A percentile compares a stretch with the other conserved stretches of the same genome.
Conservation (phyloP, 2,329 filamentous ascomycete genomes). For the Colletotrichum scovillei region DNA sequence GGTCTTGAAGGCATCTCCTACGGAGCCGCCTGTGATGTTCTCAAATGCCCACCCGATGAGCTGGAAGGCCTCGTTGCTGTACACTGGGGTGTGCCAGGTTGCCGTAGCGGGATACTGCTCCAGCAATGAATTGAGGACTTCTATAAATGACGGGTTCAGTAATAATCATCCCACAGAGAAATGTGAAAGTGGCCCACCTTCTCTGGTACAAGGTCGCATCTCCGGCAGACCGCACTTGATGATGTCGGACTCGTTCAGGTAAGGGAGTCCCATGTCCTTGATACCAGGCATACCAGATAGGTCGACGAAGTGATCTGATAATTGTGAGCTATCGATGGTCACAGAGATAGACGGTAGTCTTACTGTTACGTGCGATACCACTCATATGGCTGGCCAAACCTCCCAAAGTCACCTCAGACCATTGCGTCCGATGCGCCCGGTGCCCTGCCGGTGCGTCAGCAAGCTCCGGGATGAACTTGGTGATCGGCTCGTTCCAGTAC, state of each 20-base stretch:
- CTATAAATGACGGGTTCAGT: background rate
- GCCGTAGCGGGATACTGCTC: background rate
- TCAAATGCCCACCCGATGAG: slow-evolving; percentile 20
- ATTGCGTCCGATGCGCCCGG: slow-evolving; percentile 24
- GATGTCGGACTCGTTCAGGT: slow-evolving; percentile 8
- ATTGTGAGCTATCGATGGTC: background rate
- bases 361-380: slow-evolving; percentile 33
- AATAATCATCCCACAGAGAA: background rate
- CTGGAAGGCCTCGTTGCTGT: slow-evolving; percentile 26
- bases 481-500: slow-evolving; percentile 41
- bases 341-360: background rate
- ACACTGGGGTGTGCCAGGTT: slow-evolving; percentile 14
- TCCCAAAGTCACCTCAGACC: slow-evolving; percentile 39
- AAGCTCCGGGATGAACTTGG: slow-evolving; percentile 42
- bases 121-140: background rate
- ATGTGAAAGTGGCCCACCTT: background rate
- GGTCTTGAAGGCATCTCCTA: slow-evolving; percentile 6
- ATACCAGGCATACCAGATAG: slow-evolving; percentile 1
- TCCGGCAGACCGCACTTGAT: background rate
- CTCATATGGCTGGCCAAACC: slow-evolving; percentile 38
- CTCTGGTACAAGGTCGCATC: background rate
- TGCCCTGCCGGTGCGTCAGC: slow-evolving; percentile 2
- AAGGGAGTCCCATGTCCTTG: background rate
- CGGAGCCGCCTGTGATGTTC: slow-evolving; percentile 16
- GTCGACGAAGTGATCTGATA: background rate